phyloP scores from a whole-genome alignment of 108 stramenopile genomes.

The Pelagomonas calceolata region DNA sequence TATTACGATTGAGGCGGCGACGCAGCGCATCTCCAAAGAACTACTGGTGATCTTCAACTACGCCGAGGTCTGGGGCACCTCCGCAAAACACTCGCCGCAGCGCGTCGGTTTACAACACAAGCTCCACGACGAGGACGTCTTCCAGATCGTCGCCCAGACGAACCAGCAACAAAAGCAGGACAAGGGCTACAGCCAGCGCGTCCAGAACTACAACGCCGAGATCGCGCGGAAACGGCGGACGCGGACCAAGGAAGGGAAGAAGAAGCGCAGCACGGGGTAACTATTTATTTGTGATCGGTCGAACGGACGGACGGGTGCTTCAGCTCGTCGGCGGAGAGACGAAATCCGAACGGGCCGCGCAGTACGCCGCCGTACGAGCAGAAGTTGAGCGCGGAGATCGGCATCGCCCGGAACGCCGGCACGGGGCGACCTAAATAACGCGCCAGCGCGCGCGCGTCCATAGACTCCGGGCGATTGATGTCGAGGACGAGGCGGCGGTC shows the following conservation, averaged over 20 bases:
- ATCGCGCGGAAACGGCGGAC: neutral
- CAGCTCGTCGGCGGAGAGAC: too few relatives aligned
- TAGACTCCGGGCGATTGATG: too few relatives aligned
- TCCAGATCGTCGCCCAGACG: slow-evolving; percentile 93
- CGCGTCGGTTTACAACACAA: slow-evolving; percentile 81
- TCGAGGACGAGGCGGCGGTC: too few relatives aligned
- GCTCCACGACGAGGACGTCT: slow-evolving; percentile 93
- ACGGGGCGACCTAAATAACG: too few relatives aligned
- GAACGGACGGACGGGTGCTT: too few relatives aligned
- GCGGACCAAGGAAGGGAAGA: slow-evolving; percentile 3
- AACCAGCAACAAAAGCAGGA: slow-evolving; percentile 83
- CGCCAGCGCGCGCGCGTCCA: too few relatives aligned
- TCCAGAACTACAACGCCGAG: slow-evolving; percentile 35
- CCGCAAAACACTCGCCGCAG: slow-evolving; percentile 89
- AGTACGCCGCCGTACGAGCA: too few relatives aligned
- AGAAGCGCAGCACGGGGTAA: slow-evolving; percentile 1
- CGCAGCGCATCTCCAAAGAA: slow-evolving; percentile 29
- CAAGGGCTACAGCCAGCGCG: slow-evolving; percentile 64
- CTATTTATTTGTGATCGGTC: too few relatives aligned
- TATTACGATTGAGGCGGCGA: slow-evolving; percentile 36
- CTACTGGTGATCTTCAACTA: slow-evolving; percentile 63
- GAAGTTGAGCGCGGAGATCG: too few relatives aligned
- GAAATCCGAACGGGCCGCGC: too few relatives aligned
- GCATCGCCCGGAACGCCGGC: too few relatives aligned
- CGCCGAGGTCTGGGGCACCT: slow-evolving; percentile 95